These are phyloP conservation scores for Suillus plorans DNA, from an alignment of 768 basidiomycete genomes.

Conservation along the genomic window DNA sequence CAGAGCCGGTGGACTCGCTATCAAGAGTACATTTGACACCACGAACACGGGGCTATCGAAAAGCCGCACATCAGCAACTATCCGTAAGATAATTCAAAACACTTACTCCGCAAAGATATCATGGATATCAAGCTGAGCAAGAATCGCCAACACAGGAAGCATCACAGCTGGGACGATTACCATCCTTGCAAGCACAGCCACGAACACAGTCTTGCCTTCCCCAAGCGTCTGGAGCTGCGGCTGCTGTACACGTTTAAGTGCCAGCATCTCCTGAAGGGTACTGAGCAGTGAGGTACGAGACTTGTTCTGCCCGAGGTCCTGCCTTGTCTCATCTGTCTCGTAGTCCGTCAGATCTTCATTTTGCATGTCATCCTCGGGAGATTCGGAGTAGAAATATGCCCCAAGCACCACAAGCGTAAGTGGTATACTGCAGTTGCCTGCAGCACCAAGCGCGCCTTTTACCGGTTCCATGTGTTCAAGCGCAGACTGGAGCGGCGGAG, in stretches of 20 bases:
- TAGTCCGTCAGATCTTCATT: neutral
- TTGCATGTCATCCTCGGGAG: constrained; percentile 20
- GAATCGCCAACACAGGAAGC: constrained; percentile 71
- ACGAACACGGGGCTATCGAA: constrained; percentile 77
- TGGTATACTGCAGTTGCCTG: constrained; percentile 82
- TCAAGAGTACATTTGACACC: constrained; percentile 78
- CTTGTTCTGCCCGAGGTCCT: constrained; percentile 12
- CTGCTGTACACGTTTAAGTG: constrained; percentile 19
- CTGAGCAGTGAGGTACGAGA: constrained; percentile 39
- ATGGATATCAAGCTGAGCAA: constrained; percentile 58
- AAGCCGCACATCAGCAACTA: constrained; percentile 1
- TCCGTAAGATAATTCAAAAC: constrained; percentile 3
- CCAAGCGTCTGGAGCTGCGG: constrained; percentile 39
- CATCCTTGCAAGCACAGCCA: constrained; percentile 86
- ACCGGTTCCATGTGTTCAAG: constrained; percentile 64
- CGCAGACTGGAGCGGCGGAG: constrained; percentile 70
- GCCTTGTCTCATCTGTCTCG: neutral
- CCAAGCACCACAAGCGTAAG: constrained; percentile 90
- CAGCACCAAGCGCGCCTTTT: constrained; percentile 62
- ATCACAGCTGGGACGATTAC: constrained; percentile 76
- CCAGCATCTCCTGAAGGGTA: constrained; percentile 44
- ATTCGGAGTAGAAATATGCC: constrained; percentile 77
- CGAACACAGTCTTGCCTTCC: constrained; percentile 80
- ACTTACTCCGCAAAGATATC: constrained; percentile 76
- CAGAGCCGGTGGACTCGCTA: constrained; percentile 80